Evolutionary conservation across 805 yeast species (phyloP), one percentile per base, ranked within the genome.

Genomic region (Monosporozyma siamensis): DNA sequence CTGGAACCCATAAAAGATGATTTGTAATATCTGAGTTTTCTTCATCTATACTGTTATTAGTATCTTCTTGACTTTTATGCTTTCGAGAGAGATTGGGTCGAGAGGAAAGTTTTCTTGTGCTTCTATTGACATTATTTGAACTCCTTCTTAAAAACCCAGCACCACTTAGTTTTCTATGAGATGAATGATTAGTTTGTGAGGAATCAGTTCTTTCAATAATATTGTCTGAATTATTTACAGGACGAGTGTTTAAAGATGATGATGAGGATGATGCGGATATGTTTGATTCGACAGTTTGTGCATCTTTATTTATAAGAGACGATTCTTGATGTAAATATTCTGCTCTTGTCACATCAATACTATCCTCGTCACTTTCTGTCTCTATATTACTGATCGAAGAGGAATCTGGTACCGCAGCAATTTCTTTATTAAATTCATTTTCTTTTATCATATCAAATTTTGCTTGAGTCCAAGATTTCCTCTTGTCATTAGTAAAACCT

Each of bases 1-100:
- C 98, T 0, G 97, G 97, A 1, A 92, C 97, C 98, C 98, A 90
- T 42, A 90, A 66, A 25, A 84, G 64, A 44, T 75, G 66, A 39
- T 73, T 72, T 14, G 74, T 64, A 5, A 39, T 18, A 6, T 39
- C 44, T 32, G 7, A 14, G 18, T 32, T 32, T 18, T 32, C 35
- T 11, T 18, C 34, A 20, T 34, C 25, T 9, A 17, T 32, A 37
- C 34, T 30, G 5, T 34, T 34, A 30, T 34, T 34, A 21, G 7
- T n/a, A 26, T 17, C 10, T 14, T 32, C 35, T 18, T 18, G n/a
- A 18, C 8, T 24, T 25, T 22, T 20, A 8, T n/a, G n/a, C n/a
- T n/a, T n/a, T n/a, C n/a, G 14, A 36, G 14, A 26, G 4, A n/a
- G 12, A n/a, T 15, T 30, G 17, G 37, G 38, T 15, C 49, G 43